Conservation (phyloP, 1,284 basidiomycete genomes). For the Trametes pubescens region DNA sequence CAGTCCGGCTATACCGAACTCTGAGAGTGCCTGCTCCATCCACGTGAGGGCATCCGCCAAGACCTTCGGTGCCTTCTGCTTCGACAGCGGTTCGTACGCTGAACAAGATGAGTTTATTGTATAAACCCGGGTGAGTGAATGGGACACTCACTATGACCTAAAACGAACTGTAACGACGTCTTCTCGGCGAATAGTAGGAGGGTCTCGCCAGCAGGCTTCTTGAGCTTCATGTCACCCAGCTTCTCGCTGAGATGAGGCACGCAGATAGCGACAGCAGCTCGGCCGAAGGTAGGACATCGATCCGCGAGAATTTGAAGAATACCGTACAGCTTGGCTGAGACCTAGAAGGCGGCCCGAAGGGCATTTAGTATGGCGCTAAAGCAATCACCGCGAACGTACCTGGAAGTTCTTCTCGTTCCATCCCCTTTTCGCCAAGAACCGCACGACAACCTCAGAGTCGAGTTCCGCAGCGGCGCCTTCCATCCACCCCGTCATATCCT, state of each 20-base stretch:
- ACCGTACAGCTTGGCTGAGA: slow-evolving; percentile 87
- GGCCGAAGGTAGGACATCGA: slow-evolving; percentile 83
- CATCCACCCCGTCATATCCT: slow-evolving; percentile 89
- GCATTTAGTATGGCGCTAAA: background rate
- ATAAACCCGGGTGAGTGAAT: background rate
- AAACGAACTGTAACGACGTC: slow-evolving; percentile 93
- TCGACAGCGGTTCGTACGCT: slow-evolving; percentile 92
- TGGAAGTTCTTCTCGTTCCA: slow-evolving; percentile 99
- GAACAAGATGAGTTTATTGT: slow-evolving; percentile 8
- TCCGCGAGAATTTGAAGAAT: slow-evolving; percentile 82
- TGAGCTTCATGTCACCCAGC: slow-evolving; percentile 95
- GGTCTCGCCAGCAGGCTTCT: slow-evolving; percentile 95
- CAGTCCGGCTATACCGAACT: slow-evolving; percentile 93
- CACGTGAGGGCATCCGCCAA: slow-evolving; percentile 92
- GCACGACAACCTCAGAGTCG: slow-evolving; percentile 90
- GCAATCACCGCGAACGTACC: slow-evolving; percentile 50
- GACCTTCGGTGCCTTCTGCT: slow-evolving; percentile 98
- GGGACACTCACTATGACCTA: slow-evolving; percentile 79
- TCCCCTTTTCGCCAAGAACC: slow-evolving; percentile 93
- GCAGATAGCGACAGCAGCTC: slow-evolving; percentile 85
- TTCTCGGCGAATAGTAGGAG: slow-evolving; percentile 88
- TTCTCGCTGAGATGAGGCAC: slow-evolving; percentile 94
- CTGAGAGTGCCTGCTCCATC: slow-evolving; percentile 89
- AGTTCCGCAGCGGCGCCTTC: slow-evolving; percentile 71
- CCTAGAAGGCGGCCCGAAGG: slow-evolving; percentile 55